Percentiles rank a stretch among this genome's conserved stretches.
phyloP scores from a whole-genome alignment of 192 early-diverging fungal genomes.

The Backusella westeae region DNA sequence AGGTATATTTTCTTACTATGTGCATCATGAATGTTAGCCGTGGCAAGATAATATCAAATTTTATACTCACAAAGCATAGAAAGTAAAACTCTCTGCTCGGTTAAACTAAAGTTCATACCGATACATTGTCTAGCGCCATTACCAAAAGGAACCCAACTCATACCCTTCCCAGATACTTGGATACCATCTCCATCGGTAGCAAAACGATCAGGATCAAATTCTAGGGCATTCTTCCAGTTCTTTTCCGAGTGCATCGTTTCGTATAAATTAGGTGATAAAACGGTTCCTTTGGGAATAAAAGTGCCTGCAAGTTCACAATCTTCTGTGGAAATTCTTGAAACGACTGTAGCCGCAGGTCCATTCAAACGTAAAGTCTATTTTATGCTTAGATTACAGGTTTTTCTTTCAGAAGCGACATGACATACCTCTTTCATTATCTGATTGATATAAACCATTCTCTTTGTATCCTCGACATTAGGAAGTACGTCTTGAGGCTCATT shows the following conservation, averaged over 20 bases:
- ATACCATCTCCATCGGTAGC: constrained; percentile 17
- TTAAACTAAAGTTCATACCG: constrained; percentile 60
- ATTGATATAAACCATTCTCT: constrained; percentile 49
- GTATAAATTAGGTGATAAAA: constrained; percentile 8
- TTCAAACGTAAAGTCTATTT: constrained; percentile 8
- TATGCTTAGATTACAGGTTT: background rate
- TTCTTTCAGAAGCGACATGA: background rate
- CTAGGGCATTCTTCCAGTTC: constrained; percentile 39
- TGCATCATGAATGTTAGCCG: background rate
- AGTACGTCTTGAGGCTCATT: constrained; percentile 47
- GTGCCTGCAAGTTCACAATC: constrained; percentile 18
- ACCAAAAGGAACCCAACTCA: constrained; percentile 55
- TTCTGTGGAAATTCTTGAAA: constrained; percentile 12
- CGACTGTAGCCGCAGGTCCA: background rate
- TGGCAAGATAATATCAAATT: constrained; percentile 19
- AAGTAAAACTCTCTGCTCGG: constrained; percentile 54
- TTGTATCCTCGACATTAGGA: constrained; percentile 51
- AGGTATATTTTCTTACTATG: constrained; percentile 16
- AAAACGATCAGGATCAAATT: constrained; percentile 53
- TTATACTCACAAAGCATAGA: constrained; percentile 21
- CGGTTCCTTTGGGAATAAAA: constrained; percentile 24
- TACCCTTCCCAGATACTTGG: background rate
- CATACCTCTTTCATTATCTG: constrained; percentile 49
- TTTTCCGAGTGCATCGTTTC: constrained; percentile 7
- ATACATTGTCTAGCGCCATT: constrained; percentile 57